A percentile compares a stretch with the other conserved stretches of the same genome.
Conservation (phyloP, 2,329 filamentous ascomycete genomes). For the Emergomyces orientalis region DNA sequence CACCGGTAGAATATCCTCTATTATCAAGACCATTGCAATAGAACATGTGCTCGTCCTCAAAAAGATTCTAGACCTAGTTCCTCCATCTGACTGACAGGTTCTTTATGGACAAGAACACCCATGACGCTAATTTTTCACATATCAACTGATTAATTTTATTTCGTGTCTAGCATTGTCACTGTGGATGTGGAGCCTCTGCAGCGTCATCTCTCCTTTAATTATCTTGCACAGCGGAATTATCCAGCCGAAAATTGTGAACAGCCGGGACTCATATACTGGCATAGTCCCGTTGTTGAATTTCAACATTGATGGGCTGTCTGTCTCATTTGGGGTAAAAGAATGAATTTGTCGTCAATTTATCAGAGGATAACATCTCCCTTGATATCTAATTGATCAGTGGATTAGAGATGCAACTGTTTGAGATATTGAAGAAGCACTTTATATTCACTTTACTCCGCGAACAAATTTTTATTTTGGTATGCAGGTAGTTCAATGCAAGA, state of each 20-base stretch:
- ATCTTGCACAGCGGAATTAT: neutral
- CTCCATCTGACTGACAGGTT: neutral
- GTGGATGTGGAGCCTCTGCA: neutral
- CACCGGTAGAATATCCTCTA: neutral
- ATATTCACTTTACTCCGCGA: too few species aligned
- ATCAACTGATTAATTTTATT: neutral
- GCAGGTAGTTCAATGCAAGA: too few species aligned
- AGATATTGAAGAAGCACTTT: neutral
- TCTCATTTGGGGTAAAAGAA: too few species aligned
- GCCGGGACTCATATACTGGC: too few species aligned
- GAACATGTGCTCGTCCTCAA: neutral
- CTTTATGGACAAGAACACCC: neutral
- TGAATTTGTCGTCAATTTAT: too few species aligned
- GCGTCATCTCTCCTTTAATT: neutral
- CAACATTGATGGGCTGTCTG: too few species aligned
- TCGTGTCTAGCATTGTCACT: neutral
- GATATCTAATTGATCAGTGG: neutral
- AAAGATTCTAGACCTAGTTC: neutral
- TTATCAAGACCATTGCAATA: neutral
- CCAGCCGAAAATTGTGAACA: too few species aligned
- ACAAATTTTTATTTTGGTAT: too few species aligned
- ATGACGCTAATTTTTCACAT: neutral
- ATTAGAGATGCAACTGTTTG: neutral
- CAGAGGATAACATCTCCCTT: neutral
- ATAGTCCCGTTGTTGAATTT: too few species aligned